Percentiles rank a stretch among this genome's conserved stretches.
Evolutionary conservation across 495 filamentous ascomycete genomes (phyloP).

Genomic region (Rhizodiscina lignyota): DNA sequence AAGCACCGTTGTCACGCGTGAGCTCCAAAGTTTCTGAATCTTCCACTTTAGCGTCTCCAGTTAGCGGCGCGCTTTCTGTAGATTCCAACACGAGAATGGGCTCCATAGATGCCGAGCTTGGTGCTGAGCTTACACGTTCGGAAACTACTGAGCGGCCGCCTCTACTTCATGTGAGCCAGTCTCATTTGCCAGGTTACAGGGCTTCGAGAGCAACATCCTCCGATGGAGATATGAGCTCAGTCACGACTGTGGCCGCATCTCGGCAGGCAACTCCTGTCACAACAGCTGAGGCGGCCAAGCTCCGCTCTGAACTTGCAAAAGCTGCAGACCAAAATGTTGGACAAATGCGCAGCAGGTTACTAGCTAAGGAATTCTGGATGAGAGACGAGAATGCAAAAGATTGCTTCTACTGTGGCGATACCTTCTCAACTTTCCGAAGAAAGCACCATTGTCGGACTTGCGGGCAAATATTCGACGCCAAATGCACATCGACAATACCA

Average conservation of each 20-base stretch:
- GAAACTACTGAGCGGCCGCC: slow-evolving; percentile 9
- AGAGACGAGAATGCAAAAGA: slow-evolving; percentile 95
- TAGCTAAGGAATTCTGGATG: slow-evolving; percentile 98
- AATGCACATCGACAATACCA: slow-evolving; percentile 80
- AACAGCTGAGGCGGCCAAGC: slow-evolving; percentile 6
- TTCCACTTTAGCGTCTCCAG: neutral
- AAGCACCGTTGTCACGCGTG: neutral
- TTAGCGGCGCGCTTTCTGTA: neutral
- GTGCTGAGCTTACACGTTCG: neutral
- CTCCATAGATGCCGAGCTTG: neutral
- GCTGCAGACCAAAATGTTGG: slow-evolving; percentile 36
- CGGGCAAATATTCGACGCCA: slow-evolving; percentile 94
- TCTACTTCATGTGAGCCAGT: slow-evolving; percentile 29
- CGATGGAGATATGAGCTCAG: slow-evolving; percentile 21
- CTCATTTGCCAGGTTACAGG: slow-evolving; percentile 28
- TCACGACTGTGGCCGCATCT: slow-evolving; percentile 10
- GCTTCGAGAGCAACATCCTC: slow-evolving; percentile 48
- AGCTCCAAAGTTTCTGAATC: neutral
- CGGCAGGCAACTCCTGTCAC: slow-evolving; percentile 8
- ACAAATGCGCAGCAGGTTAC: slow-evolving; percentile 64
- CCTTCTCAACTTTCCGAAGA: slow-evolving; percentile 83
- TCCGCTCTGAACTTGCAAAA: slow-evolving; percentile 4
- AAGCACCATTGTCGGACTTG: slow-evolving; percentile 93
- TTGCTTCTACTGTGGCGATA: slow-evolving; percentile 79
- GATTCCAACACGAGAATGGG: neutral